These are phyloP conservation scores for Nannizziopsis arthrosporioides DNA, from an alignment of 2,329 filamentous ascomycete species.

Conservation along the genomic window DNA sequence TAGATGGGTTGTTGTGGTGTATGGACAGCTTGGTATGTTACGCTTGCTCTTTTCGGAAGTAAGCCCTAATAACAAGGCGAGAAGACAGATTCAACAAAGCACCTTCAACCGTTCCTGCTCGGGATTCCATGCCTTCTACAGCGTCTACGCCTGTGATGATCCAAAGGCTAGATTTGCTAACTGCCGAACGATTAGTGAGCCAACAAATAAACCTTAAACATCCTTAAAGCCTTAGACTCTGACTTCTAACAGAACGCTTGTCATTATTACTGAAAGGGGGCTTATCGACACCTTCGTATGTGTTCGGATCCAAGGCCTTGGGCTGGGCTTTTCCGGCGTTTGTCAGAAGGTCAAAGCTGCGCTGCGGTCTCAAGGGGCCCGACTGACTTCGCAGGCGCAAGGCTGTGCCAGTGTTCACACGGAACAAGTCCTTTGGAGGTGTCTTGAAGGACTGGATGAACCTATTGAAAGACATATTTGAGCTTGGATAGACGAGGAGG, in stretches of 20 bases:
- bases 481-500: no score
- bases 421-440: slow-evolving; percentile 16
- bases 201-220: not conserved
- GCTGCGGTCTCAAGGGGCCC: slow-evolving; percentile 6
- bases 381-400: slow-evolving; percentile 12
- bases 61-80: not conserved
- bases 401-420: slow-evolving; percentile 14
- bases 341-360: slow-evolving; percentile 15
- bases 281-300: slow-evolving; percentile 12
- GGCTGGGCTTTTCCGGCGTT: slow-evolving; percentile 13
- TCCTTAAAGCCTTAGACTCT: not conserved
- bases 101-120: not conserved
- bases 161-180: not conserved
- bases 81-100: not conserved
- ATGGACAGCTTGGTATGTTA: not conserved
- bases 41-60: not conserved
- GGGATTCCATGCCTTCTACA: not conserved
- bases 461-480: not conserved
- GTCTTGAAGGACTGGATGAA: slow-evolving; percentile 11
- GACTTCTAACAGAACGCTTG: not conserved
- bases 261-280: not conserved
- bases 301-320: slow-evolving; percentile 14
- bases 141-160: not conserved
- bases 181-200: not conserved
- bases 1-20: not conserved